Evolutionary conservation across 345 rosid species (phyloP), one percentile per base, ranked within the genome.

Genomic region (Carallia brachiata): DNA sequence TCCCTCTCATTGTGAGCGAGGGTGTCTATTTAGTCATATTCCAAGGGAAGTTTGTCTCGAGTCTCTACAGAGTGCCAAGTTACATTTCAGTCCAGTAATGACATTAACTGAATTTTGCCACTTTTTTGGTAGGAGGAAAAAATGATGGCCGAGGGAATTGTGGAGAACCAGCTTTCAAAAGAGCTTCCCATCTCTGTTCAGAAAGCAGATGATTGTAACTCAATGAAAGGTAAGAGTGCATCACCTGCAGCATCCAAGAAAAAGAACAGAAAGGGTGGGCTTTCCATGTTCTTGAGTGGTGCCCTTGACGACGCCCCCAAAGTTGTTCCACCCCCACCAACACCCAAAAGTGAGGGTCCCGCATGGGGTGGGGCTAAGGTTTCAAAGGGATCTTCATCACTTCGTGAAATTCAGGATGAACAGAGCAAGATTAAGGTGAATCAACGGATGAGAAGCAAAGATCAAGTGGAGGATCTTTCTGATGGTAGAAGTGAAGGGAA

Each of bases 361-460:
- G 99, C 82, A 7, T 95, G 99, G 97, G 99, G 98, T 30, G 99
- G 97, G 59, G 96, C 89, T 55, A 90, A 90, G 84, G 66, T 88
- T 67, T 73, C 89, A 17, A 95, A 88, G 48, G 99, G 87, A 59
- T 83, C 75, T 54, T 76, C 93, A 65, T 90, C 98, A 3, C 97
- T 92, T 56, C 91, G 96, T 9, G 92, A 80, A 77, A 95, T 95
- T 75, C 98, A 81, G 79, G 85, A 88, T 47, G 99, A 95, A 74
- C 99, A 95, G 85, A 89, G 85, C 83, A 90, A 85, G 79, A 73
- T 62, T 31, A 83, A 71, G 69, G 77, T 70, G 65, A 75, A 67
- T 54, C 80, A 70, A 64, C 78, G 75, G 69, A 65, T 70, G 15
- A 79, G 74, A 72, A 80, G 58, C 66, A 89, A 79, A 72, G 79